Percentiles rank a stretch among this genome's conserved stretches.
Evolutionary conservation across 805 yeast genomes (phyloP).

Genomic region (Zygosaccharomyces gambellarensis): DNA sequence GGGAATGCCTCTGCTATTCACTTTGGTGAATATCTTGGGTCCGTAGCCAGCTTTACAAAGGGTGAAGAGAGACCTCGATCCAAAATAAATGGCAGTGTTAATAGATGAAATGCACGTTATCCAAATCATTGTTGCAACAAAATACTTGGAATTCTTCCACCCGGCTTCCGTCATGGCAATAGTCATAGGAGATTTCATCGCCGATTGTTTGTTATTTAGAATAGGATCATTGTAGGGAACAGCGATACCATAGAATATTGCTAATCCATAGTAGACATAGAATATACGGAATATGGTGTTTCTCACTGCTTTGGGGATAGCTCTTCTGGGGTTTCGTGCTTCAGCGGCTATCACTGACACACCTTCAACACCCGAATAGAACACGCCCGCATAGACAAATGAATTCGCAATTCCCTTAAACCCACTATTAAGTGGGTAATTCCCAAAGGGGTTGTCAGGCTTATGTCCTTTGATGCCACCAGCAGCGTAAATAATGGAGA

Average conservation of each 20-base stretch:
- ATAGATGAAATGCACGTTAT: constrained; percentile 64
- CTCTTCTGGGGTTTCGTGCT: constrained; percentile 51
- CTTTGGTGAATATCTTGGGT: constrained; percentile 49
- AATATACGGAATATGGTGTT: constrained; percentile 53
- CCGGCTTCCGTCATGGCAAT: constrained; percentile 48
- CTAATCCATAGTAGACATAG: constrained; percentile 48
- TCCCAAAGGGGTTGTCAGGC: constrained; percentile 35
- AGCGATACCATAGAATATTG: constrained; percentile 54
- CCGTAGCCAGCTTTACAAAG: constrained; percentile 60
- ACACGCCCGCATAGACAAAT: constrained; percentile 56
- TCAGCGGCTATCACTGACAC: constrained; percentile 60
- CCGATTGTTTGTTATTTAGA: constrained; percentile 36
- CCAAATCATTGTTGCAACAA: constrained; percentile 50
- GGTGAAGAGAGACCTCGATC: constrained; percentile 61
- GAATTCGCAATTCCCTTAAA: constrained; percentile 53
- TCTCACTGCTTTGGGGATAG: constrained; percentile 54
- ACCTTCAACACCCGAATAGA: constrained; percentile 54
- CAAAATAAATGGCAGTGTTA: constrained; percentile 64
- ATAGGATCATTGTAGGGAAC: constrained; percentile 53
- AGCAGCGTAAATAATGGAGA: constrained; percentile 43
- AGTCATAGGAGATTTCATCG: constrained; percentile 47
- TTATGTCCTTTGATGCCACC: constrained; percentile 39
- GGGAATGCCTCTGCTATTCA: constrained; percentile 60
- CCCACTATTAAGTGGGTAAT: constrained; percentile 40
- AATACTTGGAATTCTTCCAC: constrained; percentile 48